A percentile compares a stretch with the other conserved stretches of the same genome.
These are phyloP conservation scores for Amniculicola lignicola DNA, from an alignment of 495 filamentous ascomycete species.

Conservation along the genomic window DNA sequence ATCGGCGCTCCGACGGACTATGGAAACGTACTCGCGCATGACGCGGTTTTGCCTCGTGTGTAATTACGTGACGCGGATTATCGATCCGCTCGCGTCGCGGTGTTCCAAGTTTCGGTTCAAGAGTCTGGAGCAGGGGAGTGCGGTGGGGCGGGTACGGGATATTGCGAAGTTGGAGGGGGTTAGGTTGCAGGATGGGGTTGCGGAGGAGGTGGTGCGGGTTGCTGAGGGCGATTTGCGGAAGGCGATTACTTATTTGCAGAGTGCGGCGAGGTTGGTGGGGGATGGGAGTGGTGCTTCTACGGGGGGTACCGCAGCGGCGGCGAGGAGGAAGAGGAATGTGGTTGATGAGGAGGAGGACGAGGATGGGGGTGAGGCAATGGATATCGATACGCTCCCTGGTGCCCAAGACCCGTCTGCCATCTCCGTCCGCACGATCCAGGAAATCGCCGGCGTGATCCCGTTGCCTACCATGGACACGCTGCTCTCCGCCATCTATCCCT, in stretches of 20 bases:
- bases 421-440: constrained; percentile 77
- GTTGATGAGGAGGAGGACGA: constrained; percentile 46
- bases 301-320: too few species aligned
- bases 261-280: constrained; percentile 75
- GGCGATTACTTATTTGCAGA: constrained; percentile 94
- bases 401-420: constrained; percentile 50
- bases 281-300: constrained; percentile 44
- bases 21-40: constrained; percentile 96
- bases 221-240: constrained; percentile 93
- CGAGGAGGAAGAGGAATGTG: constrained; percentile 32
- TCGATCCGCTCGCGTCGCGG: constrained; percentile 86
- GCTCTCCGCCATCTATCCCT: constrained; percentile 73
- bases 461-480: constrained; percentile 65
- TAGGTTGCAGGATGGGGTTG: constrained; percentile 67
- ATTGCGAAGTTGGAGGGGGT: constrained; percentile 80
- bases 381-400: constrained; percentile 38
- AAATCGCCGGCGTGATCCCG: constrained; percentile 95
- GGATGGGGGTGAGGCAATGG: constrained; percentile 49
- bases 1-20: constrained; percentile 84
- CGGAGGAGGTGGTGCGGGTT: constrained; percentile 79
- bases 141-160: constrained; percentile 67
- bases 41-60: constrained; percentile 97
- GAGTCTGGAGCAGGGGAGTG: constrained; percentile 79
- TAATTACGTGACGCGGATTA: constrained; percentile 98
- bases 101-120: constrained; percentile 99